Evolutionary conservation across 371 early-diverging fungal species (phyloP), one percentile per base, ranked within the genome.

Genomic region (Phascolomyces articulosus): DNA sequence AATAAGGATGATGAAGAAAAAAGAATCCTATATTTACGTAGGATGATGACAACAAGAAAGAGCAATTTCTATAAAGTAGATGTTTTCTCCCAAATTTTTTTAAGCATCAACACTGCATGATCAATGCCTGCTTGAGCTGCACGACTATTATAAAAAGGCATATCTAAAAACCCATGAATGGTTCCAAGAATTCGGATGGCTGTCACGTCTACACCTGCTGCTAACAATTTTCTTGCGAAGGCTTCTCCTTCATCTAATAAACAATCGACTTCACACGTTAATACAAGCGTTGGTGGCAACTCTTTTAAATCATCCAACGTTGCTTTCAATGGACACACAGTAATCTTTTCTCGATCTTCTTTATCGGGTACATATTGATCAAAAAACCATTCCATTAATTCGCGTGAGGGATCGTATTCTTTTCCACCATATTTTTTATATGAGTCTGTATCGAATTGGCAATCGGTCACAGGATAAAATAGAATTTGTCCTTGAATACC

Each of bases 201-300:
- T 1, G 69, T 24, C 8, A 68, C 63, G 13, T 68, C 49, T 1
- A 77, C 75, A 38, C 71, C 77, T 9, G 80, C 80, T 29, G 63
- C 28, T 3, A 27, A 27, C 27, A 80, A 31, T 20, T 66, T 66
- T 2, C 55, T 56, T 2, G 62, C 75, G 59, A 71, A 80, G 0
- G 57, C 60, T 40, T 80, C 77, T 27, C 70, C 77, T 40, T 80
- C 80, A 44, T 69, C 69, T 55, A 74, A 61, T 38, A 77, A 60
- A 0, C 67, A 65, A 62, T 80, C 80, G 6, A 26, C 66, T 54
- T 77, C 75, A 47, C 71, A 70, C 13, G 70, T 73, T 6, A 77
- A 63, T 0, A 80, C 49, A 21, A 80, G 58, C 4, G 77, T 70
- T 2, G 69, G 75, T 1, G 77, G 73, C 15, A 80, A 51, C 1